Evolutionary conservation across 805 yeast genomes (phyloP), one percentile per base, ranked within the genome.

Genomic region (Candida manassasensis): DNA sequence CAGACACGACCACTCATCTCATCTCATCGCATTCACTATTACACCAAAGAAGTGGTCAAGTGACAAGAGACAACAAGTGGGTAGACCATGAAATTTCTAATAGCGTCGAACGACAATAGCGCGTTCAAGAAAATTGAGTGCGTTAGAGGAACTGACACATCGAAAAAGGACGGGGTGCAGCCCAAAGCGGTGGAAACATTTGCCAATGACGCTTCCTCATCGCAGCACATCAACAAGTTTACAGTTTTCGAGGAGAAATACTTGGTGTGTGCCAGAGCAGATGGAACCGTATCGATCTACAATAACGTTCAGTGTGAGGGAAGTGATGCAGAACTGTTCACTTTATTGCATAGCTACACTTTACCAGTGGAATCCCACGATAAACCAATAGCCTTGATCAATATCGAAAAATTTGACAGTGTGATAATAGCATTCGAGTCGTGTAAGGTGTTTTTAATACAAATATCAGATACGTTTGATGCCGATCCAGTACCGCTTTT

Each of bases 91-190:
- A 80, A 73, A 55, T 52, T 82, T 10, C 47, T 83, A 29, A 79
- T 70, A 3, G 67, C 86, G 27, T 73, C 84, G 12, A 83, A 76
- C 41, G 89, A 83, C 47, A 71, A 75, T 2, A 88, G 89, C 1
- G 67, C 75, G 4, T 45, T 81, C 36, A 82, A 81, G 45, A 87
- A 80, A 50, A 62, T 85, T 6, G 50, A 69, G 4, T 86, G 87
- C 47, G 53, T 62, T 13, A 62, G 70, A 34, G 90, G 89, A 0
- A 81, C 90, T 0, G 94, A 89, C 49, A 87, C 96, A 3, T 83
- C 96, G 4, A 65, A 69, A 27, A 78, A 81, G 49, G 73, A 73
- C 21, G 81, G 82, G 0, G 57, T 63, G 9, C 84, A 81, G 50
- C 94, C 95, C 0, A 69, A 65, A 34, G 59, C 74, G 14, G 65